Evolutionary conservation across 2,329 filamentous ascomycete genomes (phyloP).

Genomic region (Diaporthe destruens): DNA sequence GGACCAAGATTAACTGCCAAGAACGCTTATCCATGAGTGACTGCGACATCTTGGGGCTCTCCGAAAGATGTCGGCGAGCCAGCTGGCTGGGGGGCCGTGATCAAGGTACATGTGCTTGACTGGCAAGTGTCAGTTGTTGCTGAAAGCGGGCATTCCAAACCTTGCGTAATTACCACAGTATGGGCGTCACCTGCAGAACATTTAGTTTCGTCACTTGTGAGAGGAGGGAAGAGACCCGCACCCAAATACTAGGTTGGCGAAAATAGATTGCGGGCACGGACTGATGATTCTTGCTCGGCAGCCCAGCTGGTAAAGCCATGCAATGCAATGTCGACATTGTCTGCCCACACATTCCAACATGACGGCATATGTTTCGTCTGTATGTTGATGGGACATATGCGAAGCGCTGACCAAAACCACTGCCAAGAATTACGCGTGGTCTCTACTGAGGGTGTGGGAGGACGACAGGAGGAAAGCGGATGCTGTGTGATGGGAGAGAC

Average conservation of each 20-base stretch:
- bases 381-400: slow-evolving; percentile 1
- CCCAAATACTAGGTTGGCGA: background rate
- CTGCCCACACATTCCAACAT: background rate
- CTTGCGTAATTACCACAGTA: background rate
- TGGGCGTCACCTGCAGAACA: background rate
- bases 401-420: background rate
- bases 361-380: background rate
- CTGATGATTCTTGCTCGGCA: slow-evolving; percentile 28
- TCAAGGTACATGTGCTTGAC: background rate
- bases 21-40: background rate
- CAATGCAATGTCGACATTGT: background rate
- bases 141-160: background rate
- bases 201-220: slow-evolving; percentile 6
- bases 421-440: slow-evolving; percentile 22
- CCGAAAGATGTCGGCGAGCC: background rate
- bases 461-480: slow-evolving; percentile 8
- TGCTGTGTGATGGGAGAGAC: slow-evolving; percentile 1
- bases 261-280: background rate
- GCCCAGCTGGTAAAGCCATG: slow-evolving; percentile 6
- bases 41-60: no score
- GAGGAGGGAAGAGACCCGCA: background rate
- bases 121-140: background rate
- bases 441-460: background rate
- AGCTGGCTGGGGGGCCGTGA: background rate
- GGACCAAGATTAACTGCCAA: background rate